Conservation (phyloP, 2,329 filamentous ascomycete genomes). For the Alternaria triticina region DNA sequence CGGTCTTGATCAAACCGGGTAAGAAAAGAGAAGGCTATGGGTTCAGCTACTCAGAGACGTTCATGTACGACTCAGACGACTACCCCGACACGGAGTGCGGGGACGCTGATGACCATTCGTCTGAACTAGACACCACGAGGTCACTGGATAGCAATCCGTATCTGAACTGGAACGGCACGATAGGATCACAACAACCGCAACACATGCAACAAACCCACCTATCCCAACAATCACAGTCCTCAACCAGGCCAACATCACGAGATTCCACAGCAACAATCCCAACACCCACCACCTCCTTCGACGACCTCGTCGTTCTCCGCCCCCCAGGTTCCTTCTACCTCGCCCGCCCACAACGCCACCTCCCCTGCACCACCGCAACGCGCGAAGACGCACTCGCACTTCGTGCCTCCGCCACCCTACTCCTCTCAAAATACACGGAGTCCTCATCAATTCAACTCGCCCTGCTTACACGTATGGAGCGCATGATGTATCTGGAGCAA, state of each 20-base stretch:
- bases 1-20: conserved; percentile 17
- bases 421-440: conserved; percentile 13
- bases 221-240: not conserved
- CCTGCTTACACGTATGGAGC: conserved; percentile 28
- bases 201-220: not conserved
- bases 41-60: conserved; percentile 30
- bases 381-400: conserved; percentile 25
- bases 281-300: conserved; percentile 20
- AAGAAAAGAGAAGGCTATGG: conserved; percentile 32
- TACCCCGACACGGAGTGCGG: conserved; percentile 29
- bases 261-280: not conserved
- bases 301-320: conserved; percentile 31
- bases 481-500: conserved; percentile 23
- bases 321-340: conserved; percentile 27
- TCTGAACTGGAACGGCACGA: not conserved
- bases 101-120: not conserved
- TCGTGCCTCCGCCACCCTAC: conserved; percentile 5
- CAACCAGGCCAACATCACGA: conserved; percentile 1
- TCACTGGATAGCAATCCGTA: not conserved
- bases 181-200: not conserved
- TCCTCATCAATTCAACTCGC: conserved; percentile 22
- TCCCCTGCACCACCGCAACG: conserved; percentile 33
- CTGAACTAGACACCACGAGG: not conserved
- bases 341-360: conserved; percentile 17
- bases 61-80: conserved; percentile 30